Evolutionary conservation across 2,329 filamentous ascomycete genomes (phyloP).

Genomic region (Alternaria gaisen): DNA sequence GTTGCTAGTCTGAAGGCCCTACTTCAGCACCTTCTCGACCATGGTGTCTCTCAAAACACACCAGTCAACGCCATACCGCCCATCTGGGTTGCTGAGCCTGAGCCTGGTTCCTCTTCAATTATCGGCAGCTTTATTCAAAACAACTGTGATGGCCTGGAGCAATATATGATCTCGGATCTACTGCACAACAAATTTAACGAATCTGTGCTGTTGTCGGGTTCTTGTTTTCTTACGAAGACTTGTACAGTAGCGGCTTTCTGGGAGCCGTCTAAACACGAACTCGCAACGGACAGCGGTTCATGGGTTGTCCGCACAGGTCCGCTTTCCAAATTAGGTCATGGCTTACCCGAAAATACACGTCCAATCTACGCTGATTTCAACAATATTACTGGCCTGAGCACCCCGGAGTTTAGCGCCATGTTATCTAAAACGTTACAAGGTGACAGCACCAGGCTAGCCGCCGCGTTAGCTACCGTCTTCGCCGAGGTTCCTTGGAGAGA

Average conservation of each 20-base stretch:
- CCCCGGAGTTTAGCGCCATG: neutral
- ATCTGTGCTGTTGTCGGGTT: neutral
- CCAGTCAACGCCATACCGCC: neutral
- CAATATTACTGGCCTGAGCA: neutral
- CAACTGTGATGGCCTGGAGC: neutral
- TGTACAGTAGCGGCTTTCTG: neutral
- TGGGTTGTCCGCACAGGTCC: neutral
- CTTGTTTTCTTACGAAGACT: neutral
- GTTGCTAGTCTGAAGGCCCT: neutral
- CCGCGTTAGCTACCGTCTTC: neutral
- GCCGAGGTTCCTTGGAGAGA: neutral
- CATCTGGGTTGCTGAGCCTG: neutral
- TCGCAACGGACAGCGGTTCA: neutral
- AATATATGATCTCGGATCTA: neutral
- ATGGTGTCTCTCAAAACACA: neutral
- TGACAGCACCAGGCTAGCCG: neutral
- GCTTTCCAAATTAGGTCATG: neutral
- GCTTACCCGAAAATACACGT: neutral
- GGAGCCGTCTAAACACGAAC: neutral
- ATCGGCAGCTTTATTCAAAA: neutral
- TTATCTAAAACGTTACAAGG: neutral
- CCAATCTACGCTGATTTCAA: neutral
- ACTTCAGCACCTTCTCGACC: neutral
- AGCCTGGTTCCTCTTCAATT: neutral
- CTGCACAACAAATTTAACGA: neutral